phyloP scores from a whole-genome alignment of 306 rosid genomes.

The Acacia crassicarpa region DNA sequence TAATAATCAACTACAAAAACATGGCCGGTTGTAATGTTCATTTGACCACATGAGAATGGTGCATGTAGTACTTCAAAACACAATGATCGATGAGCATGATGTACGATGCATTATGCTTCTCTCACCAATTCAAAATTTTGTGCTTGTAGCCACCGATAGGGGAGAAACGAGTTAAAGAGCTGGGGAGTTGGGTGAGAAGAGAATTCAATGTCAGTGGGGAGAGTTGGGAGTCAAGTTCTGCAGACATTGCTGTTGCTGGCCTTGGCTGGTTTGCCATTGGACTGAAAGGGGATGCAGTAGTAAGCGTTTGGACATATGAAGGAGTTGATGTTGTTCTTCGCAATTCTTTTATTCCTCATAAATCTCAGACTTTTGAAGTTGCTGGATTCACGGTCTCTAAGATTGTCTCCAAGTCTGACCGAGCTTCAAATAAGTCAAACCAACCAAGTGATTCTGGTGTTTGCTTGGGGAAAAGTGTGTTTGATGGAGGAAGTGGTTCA shows the following conservation, averaged over 20 bases:
- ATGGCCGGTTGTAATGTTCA: background rate
- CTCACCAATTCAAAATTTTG: conserved; percentile 16
- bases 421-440: conserved; percentile 46
- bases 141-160: conserved; percentile 88
- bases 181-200: conserved; percentile 78
- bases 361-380: conserved; percentile 68
- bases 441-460: conserved; percentile 40
- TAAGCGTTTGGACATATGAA: conserved; percentile 85
- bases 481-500: background rate
- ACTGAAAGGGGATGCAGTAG: conserved; percentile 77
- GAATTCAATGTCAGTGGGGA: conserved; percentile 64
- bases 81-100: conserved; percentile 12
- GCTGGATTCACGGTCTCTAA: conserved; percentile 83
- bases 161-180: conserved; percentile 64
- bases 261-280: conserved; percentile 96
- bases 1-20: background rate
- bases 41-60: background rate
- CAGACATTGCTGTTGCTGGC: conserved; percentile 81
- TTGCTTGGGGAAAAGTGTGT: background rate
- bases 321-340: conserved; percentile 76
- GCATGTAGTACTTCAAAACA: conserved; percentile 3
- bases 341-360: conserved; percentile 66
- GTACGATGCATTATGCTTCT: conserved; percentile 5
- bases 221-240: conserved; percentile 91
- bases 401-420: conserved; percentile 81